Conservation (phyloP, 371 early-diverging fungal genomes). For the Mortierella sp. region DNA sequence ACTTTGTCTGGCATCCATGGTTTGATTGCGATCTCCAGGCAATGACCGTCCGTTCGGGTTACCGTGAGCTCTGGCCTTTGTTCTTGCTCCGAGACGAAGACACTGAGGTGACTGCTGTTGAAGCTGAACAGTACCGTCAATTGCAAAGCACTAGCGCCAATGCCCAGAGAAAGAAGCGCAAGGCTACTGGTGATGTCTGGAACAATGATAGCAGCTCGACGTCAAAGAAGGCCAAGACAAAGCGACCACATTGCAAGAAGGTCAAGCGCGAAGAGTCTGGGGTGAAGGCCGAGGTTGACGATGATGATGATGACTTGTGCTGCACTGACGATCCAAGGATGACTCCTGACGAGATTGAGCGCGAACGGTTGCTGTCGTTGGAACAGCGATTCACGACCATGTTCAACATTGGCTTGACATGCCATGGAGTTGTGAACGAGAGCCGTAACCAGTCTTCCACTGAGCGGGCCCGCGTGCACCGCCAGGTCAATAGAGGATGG, state of each 20-base stretch:
- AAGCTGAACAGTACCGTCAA: not conserved
- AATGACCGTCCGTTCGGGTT: conserved; percentile 20
- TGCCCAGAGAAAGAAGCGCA: not conserved
- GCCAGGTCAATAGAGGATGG: conserved; percentile 5
- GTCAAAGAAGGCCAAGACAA: too few species aligned
- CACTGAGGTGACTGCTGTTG: not conserved
- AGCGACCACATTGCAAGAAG: too few species aligned
- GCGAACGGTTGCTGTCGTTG: conserved; percentile 5
- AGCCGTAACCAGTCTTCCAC: not conserved
- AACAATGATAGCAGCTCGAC: too few species aligned
- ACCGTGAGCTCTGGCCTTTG: conserved; percentile 26
- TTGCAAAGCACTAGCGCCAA: not conserved
- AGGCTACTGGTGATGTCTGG: too few species aligned
- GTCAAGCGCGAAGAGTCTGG: too few species aligned
- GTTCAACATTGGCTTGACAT: conserved; percentile 5
- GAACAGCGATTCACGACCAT: conserved; percentile 19
- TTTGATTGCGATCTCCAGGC: conserved; percentile 37
- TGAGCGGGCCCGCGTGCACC: not conserved
- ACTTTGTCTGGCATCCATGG: conserved; percentile 40
- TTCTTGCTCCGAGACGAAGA: conserved; percentile 28
- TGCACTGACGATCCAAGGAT: too few species aligned
- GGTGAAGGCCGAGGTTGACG: too few species aligned
- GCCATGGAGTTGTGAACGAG: conserved; percentile 4
- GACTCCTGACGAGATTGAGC: conserved; percentile 1
- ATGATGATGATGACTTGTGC: too few species aligned